A percentile compares a stretch with the other conserved stretches of the same genome.
These are phyloP conservation scores for Gymnopus androsaceus DNA, from an alignment of 1,284 basidiomycete species.

Conservation along the genomic window DNA sequence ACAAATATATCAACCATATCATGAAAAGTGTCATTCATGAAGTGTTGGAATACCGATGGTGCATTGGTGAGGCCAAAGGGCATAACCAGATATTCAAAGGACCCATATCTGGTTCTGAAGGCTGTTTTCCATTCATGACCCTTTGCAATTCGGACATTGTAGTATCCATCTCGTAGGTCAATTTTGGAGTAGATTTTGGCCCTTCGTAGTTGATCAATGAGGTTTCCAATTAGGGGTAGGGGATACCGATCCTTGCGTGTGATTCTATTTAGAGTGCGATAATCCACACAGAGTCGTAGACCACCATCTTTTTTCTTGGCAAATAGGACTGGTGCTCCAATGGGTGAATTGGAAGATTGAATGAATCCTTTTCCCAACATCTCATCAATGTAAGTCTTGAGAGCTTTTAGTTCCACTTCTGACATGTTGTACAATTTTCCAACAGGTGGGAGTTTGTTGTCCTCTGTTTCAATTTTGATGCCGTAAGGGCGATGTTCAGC, in stretches of 20 bases:
- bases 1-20: too few relatives aligned
- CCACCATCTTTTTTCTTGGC: conserved; percentile 12
- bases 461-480: too few relatives aligned
- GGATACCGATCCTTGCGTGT: too few relatives aligned
- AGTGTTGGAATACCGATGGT: conserved; percentile 27
- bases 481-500: too few relatives aligned
- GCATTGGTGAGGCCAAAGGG: neutral
- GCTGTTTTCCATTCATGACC: conserved; percentile 7
- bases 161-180: neutral
- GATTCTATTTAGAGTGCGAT: too few relatives aligned
- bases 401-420: neutral
- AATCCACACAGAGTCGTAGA: too few relatives aligned
- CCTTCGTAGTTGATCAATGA: neutral
- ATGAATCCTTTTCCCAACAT: too few relatives aligned
- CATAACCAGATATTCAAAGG: neutral
- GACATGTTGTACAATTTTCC: neutral
- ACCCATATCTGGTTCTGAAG: neutral
- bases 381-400: neutral
- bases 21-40: too few relatives aligned
- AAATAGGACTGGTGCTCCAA: conserved; percentile 4
- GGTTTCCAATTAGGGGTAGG: too few relatives aligned
- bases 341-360: conserved; percentile 4
- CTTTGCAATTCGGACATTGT: conserved; percentile 1
- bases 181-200: too few relatives aligned
- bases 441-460: too few relatives aligned